Evolutionary conservation across 495 filamentous ascomycete species (phyloP), one percentile per base, ranked within the genome.

Genomic region (Parmelia sp.): DNA sequence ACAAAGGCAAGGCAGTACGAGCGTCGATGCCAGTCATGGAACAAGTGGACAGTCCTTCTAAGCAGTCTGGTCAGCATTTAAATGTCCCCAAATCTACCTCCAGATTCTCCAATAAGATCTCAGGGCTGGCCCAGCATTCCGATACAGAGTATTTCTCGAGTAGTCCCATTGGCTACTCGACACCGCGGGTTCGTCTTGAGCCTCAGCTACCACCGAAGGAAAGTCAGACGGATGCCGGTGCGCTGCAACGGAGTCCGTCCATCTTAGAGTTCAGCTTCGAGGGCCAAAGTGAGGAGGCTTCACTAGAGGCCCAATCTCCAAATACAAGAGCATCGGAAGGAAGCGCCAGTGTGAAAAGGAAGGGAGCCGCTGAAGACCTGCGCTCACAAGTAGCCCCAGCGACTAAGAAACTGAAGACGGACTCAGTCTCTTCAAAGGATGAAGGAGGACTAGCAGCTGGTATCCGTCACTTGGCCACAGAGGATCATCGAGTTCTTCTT

Each of bases 161-260:
- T 37, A 74, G 70, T 58, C 75, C 74, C 14, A 35, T 68, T 9
- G 71, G 62, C 21, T 68, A 69, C 37, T 77, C 75, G 19, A 77
- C 75, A 14, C 74, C 74, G 19, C 68, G 68, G 9, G 62, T 70
- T 40, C 65, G 68, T 21, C 58, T 74, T 8, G 69, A 73, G 29
- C 69, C 72, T 37, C 39, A 58, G 10, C 56, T 65, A 25, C 65
- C 55, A 37, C 40, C 60, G 3, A 61, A 61, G 45, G 62, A 44
- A 9, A 62, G 56, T 17, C 65, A 65, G 56, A 63, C 39, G 6
- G 31, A 62, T 17, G 65, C 45, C 58, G 45, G 53, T 49, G 55
- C 65, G n/a, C 62, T 62, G 23, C 63, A 57, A 37, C 42, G 61
- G 47, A 45, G 42, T 40, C 61, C 59, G 17, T 61, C 53, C 17